A percentile compares a stretch with the other conserved stretches of the same genome.
Conservation (phyloP, 2,329 filamentous ascomycete species). For the Ophiobolus disseminans region DNA sequence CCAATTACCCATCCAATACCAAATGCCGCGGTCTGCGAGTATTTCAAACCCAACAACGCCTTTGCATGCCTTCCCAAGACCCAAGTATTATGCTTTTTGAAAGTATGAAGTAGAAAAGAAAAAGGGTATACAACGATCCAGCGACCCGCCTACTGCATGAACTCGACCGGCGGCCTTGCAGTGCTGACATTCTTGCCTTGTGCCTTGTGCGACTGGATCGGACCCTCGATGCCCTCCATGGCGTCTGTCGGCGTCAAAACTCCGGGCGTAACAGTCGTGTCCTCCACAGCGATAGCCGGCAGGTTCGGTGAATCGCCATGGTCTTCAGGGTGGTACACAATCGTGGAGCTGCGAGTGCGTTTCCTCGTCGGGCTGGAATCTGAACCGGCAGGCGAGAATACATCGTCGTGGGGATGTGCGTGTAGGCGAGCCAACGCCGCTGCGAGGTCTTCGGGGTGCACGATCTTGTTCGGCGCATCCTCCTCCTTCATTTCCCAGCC, state of each 20-base stretch:
- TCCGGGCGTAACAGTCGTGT: slow-evolving; percentile 60
- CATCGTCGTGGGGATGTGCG: slow-evolving; percentile 42
- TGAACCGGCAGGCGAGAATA: slow-evolving; percentile 30
- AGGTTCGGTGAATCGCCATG: slow-evolving; percentile 66
- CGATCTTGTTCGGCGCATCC: slow-evolving; percentile 70
- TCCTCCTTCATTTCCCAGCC: slow-evolving; percentile 70
- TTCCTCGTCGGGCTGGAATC: slow-evolving; percentile 30
- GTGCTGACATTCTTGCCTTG: slow-evolving; percentile 45
- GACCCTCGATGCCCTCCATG: slow-evolving; percentile 45
- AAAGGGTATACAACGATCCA: slow-evolving; percentile 2
- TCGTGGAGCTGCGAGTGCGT: slow-evolving; percentile 62
- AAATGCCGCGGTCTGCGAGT: background rate
- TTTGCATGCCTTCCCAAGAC: slow-evolving; percentile 21
- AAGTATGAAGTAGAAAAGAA: slow-evolving; percentile 13
- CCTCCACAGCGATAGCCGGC: slow-evolving; percentile 69
- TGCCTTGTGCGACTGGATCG: slow-evolving; percentile 43
- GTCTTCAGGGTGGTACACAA: slow-evolving; percentile 69
- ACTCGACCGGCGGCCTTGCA: slow-evolving; percentile 49
- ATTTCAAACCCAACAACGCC: slow-evolving; percentile 30
- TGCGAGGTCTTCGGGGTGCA: slow-evolving; percentile 68
- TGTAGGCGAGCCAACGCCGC: slow-evolving; percentile 62
- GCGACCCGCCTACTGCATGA: slow-evolving; percentile 38
- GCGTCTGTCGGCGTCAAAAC: slow-evolving; percentile 58
- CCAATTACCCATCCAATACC: background rate
- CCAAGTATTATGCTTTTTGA: slow-evolving; percentile 20